Evolutionary conservation across 768 basidiomycete species (phyloP), one percentile per base, ranked within the genome.

Genomic region (Cystobasidium ongulense): DNA sequence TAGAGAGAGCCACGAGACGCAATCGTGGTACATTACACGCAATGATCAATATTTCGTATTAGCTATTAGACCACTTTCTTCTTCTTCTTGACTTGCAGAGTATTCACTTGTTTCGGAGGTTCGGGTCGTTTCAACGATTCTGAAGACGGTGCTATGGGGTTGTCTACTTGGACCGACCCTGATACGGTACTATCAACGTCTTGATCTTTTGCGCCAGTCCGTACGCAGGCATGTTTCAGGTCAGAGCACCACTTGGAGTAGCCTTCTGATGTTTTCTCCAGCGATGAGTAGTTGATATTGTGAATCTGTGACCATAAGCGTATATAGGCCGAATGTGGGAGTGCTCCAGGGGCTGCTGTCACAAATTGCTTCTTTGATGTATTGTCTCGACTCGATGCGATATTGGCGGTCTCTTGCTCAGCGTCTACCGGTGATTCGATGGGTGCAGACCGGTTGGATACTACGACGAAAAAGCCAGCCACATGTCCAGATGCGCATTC

Each of bases 401-500:
- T 1, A 36, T 38, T 3, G 29, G 52, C 41, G 23, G 25, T 1
- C 0, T 13, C 21, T 1, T 18, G 27, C 1, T 59, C 25, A 25
- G 62, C 0, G 1, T 17, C 17, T 17, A 17, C 29, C 31, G 17
- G 61, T 0, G 21, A n/a, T 18, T 29, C 21, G 29, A 46, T 8
- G 33, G 68, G 21, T 0, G 64, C 29, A 15, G 2, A 23, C 29
- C 64, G 38, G 23, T 75, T 72, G 23, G 70, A 23, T 0, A 84
- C 82, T 35, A 86, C 84, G n/a, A 86, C 86, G 80, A 97, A 97
- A 83, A 99, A 99, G 0, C 90, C 95, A 1, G 93, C 97, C 18
- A 95, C 86, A 1, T 90, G 89, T 1, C 94, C 93, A 39, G 88
- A 86, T 54, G 89, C 85, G 79, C 95, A 97, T 81, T 99, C 96